Percentiles rank a stretch among this genome's conserved stretches.
Evolutionary conservation across 441 rosid genomes (phyloP).

Genomic region (Lepidium campestre): DNA sequence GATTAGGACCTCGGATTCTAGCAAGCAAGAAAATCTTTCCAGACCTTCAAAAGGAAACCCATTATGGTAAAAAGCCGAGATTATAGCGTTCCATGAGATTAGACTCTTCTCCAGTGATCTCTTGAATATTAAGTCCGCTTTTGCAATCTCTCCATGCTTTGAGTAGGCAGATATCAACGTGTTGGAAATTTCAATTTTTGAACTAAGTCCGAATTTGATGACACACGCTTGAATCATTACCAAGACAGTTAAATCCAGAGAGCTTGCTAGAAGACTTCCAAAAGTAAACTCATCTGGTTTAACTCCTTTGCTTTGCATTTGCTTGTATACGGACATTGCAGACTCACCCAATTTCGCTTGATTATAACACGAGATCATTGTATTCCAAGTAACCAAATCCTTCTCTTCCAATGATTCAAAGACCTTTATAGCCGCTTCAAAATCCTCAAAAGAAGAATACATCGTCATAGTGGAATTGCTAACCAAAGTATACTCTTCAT

Average conservation of each 20-base stretch:
- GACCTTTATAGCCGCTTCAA: slow-evolving; percentile 20
- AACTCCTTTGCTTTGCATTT: slow-evolving; percentile 38
- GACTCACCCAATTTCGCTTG: slow-evolving; percentile 29
- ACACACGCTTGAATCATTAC: slow-evolving; percentile 45
- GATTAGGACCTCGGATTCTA: slow-evolving; percentile 31
- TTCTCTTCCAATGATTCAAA: slow-evolving; percentile 40
- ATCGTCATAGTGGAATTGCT: slow-evolving; percentile 47
- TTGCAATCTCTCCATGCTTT: slow-evolving; percentile 36
- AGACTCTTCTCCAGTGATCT: slow-evolving; percentile 34
- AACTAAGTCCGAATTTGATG: slow-evolving; percentile 34
- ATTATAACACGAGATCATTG: slow-evolving; percentile 47
- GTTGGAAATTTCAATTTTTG: slow-evolving; percentile 44
- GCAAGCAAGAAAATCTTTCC: slow-evolving; percentile 30
- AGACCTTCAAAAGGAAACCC: slow-evolving; percentile 39
- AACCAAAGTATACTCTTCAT: slow-evolving; percentile 39
- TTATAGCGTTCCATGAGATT: slow-evolving; percentile 54
- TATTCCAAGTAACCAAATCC: slow-evolving; percentile 61
- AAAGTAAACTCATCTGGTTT: slow-evolving; percentile 53
- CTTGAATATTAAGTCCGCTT: slow-evolving; percentile 37
- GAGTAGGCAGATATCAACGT: slow-evolving; percentile 52
- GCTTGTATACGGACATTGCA: slow-evolving; percentile 32
- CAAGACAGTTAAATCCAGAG: slow-evolving; percentile 22
- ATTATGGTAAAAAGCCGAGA: slow-evolving; percentile 44
- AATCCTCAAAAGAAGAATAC: slow-evolving; percentile 39
- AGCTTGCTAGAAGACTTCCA: slow-evolving; percentile 48